Base-by-base conservation (phyloP, 2,329 filamentous ascomycete genomes). In the Neoarthrinium moseri region DNA sequence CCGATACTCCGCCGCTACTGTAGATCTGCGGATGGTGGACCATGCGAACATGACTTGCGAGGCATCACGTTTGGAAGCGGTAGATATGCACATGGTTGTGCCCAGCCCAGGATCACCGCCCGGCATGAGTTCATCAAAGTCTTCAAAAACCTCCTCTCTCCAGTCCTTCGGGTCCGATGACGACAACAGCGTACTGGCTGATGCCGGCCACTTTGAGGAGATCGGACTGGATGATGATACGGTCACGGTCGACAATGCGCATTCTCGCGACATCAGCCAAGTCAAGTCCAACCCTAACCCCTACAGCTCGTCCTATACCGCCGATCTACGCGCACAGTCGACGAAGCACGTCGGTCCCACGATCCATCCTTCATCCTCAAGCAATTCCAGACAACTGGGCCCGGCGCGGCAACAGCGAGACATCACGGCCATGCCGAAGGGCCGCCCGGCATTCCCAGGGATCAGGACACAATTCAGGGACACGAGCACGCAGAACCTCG, bases 71-170 rank as follows among this genome's bases (percentile, higher is more conserved):
- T 54, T 66, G 45, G 63, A 67, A 56, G 57, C 55, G 54, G 50
- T 55, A 62, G 61, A 73, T 36, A 38, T 50, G 45, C 33, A 46
- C 52, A 55, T 63, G 69, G 46, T 72, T 67, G 53, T 65, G 47
- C 60, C 64, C 35, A 64, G 61, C 45, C 84, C 85, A 37, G 81
- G 78, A 64, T 89, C 87, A 54, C 86, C 86, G 48, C 87, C 87
- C 50, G 88, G 89, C 59, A 83, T 95, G 70, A 89, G 87, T 39
- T 69, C 73, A 55, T 95, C 89, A 50, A 95, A 92, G 67, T 94
- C 89, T 51, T 95, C 89, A 54, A 95, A 94, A 68, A 91, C 90
- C 22, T 95, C 89, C 5, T 95, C 90, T 40, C 87, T 92, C 59
- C 86, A 86, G 56, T 95, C 91, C 29, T 84, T 87, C 46, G 84